Conservation (phyloP, 768 basidiomycete genomes). For the Suillus spraguei region DNA sequence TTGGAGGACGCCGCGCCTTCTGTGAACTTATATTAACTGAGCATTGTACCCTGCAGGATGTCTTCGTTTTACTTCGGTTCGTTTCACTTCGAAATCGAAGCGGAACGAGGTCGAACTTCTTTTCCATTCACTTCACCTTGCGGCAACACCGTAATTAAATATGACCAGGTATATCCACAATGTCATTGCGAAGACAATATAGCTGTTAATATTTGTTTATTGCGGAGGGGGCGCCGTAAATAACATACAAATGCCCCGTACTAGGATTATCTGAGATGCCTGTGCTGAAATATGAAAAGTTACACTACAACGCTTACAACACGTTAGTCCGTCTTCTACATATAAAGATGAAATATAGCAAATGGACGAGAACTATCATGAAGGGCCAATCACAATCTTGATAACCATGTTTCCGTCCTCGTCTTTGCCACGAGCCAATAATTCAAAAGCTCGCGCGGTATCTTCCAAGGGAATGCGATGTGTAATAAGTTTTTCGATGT, state of each 20-base stretch:
- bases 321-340: slow-evolving; percentile 14
- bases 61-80: background rate
- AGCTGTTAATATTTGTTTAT: background rate
- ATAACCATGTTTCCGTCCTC: slow-evolving; percentile 81
- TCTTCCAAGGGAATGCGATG: slow-evolving; percentile 72
- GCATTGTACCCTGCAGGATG: background rate
- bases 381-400: slow-evolving; percentile 80
- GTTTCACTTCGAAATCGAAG: slow-evolving; percentile 4
- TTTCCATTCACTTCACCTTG: background rate
- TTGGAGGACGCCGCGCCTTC: background rate
- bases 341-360: slow-evolving; percentile 2
- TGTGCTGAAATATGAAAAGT: slow-evolving; percentile 17
- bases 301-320: slow-evolving; percentile 11
- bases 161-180: background rate
- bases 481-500: slow-evolving; percentile 76
- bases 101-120: background rate
- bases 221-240: background rate
- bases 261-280: slow-evolving; percentile 6
- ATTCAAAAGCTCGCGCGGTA: slow-evolving; percentile 77
- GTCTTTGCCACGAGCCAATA: slow-evolving; percentile 76
- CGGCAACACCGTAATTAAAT: background rate
- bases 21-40: background rate
- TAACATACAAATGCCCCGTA: slow-evolving; percentile 25
- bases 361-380: slow-evolving; percentile 14
- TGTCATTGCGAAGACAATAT: background rate